A percentile compares a stretch with the other conserved stretches of the same genome.
Evolutionary conservation across 2,329 filamentous ascomycete species (phyloP).

Genomic region (Pseudonectria foliicola): DNA sequence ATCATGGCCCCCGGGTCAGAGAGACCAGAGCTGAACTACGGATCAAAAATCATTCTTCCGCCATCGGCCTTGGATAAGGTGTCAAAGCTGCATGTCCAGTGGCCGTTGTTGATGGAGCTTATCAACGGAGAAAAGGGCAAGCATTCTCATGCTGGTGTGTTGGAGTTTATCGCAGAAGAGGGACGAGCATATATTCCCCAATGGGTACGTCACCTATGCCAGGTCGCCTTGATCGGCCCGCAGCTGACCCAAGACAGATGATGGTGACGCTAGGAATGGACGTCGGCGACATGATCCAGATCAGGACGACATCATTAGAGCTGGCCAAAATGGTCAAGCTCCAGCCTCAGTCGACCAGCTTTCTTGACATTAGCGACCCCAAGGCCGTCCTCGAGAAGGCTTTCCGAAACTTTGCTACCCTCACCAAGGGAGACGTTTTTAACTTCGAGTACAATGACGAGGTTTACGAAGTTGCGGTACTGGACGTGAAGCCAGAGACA

Average conservation of each 20-base stretch:
- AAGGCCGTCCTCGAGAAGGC: slow-evolving; percentile 96
- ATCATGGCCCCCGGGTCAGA: slow-evolving; percentile 90
- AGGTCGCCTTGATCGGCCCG: not conserved
- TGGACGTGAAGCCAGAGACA: slow-evolving; percentile 84
- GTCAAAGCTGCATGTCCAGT: slow-evolving; percentile 90
- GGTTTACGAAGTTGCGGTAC: slow-evolving; percentile 83
- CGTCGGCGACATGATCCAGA: slow-evolving; percentile 87
- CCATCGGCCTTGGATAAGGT: slow-evolving; percentile 95
- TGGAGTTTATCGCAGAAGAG: slow-evolving; percentile 97
- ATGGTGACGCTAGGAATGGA: slow-evolving; percentile 89
- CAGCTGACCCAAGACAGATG: slow-evolving; percentile 51
- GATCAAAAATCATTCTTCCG: slow-evolving; percentile 96
- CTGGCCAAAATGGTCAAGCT: slow-evolving; percentile 92
- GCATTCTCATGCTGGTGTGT: slow-evolving; percentile 85
- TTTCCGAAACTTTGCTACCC: slow-evolving; percentile 89
- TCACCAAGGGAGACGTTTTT: slow-evolving; percentile 91
- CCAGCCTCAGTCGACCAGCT: slow-evolving; percentile 85
- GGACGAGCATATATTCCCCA: slow-evolving; percentile 92
- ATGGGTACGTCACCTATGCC: slow-evolving; percentile 56
- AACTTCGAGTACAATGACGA: slow-evolving; percentile 96
- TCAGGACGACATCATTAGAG: slow-evolving; percentile 89
- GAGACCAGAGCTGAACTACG: slow-evolving; percentile 84
- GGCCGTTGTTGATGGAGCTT: slow-evolving; percentile 94
- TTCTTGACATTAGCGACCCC: slow-evolving; percentile 94
- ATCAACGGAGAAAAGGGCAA: slow-evolving; percentile 76